Percentiles rank a stretch among this genome's conserved stretches.
Evolutionary conservation across 176 grass and related monocot genomes (phyloP).

Genomic region (Alloteropsis semialata): DNA sequence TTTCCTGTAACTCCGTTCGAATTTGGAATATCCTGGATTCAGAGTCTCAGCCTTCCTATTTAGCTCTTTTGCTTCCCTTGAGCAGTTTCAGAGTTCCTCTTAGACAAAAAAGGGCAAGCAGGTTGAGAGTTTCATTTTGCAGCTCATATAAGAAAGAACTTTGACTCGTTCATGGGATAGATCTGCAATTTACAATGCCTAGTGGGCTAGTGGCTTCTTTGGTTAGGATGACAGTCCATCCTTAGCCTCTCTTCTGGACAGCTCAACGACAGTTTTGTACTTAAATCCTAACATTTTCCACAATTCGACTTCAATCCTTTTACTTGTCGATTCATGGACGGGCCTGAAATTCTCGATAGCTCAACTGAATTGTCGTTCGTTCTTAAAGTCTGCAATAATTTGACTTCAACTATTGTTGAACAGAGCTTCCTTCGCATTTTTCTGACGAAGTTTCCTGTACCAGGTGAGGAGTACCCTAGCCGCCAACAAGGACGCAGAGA

Average conservation of each 20-base stretch:
- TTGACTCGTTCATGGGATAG: neutral
- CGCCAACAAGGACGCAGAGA: constrained; percentile 1
- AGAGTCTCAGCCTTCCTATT: neutral
- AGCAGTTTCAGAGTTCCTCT: neutral
- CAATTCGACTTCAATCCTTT: neutral
- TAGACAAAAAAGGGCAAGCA: neutral
- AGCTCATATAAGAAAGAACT: neutral
- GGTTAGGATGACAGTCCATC: no score
- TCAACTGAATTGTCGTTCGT: neutral
- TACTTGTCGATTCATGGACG: neutral
- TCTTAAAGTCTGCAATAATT: neutral
- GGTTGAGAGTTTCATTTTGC: neutral
- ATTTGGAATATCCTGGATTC: neutral
- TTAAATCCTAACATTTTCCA: neutral
- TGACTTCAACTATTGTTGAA: neutral
- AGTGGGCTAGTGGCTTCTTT: no score
- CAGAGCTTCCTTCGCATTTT: no score
- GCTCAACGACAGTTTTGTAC: neutral
- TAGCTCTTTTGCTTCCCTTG: neutral
- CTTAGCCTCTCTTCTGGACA: neutral
- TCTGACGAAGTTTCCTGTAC: neutral
- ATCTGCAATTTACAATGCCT: no score
- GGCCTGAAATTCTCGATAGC: neutral
- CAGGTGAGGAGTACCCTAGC: neutral
- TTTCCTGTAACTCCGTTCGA: no score